These are phyloP conservation scores for Schizothecium vesticola DNA, from an alignment of 495 filamentous ascomycete genomes.

Conservation along the genomic window DNA sequence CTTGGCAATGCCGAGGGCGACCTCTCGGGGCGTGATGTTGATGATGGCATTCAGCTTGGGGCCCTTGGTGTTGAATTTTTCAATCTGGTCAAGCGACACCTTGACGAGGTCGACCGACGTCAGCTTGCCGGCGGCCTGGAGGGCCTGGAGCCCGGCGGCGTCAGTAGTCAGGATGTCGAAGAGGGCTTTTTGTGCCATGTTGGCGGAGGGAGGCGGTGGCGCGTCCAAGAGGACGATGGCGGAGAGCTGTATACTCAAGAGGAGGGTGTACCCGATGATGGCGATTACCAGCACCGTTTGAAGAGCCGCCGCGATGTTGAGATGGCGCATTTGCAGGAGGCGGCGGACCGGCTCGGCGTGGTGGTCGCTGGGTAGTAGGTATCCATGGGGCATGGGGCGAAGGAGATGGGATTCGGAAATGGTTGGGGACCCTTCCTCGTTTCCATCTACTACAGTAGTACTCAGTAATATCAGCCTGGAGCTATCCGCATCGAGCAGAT, in stretches of 20 bases:
- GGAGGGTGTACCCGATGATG: neutral
- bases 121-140: neutral
- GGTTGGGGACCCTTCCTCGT: too few relatives aligned
- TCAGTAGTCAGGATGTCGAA: neutral
- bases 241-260: neutral
- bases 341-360: too few relatives aligned
- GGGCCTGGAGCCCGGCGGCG: neutral
- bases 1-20: neutral
- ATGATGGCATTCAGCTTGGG: constrained; percentile 5
- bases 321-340: too few relatives aligned
- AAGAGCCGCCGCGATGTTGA: neutral
- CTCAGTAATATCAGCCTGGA: too few relatives aligned
- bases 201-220: neutral
- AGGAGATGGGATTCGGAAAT: too few relatives aligned
- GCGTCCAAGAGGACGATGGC: too few relatives aligned
- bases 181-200: neutral
- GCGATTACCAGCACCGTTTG: neutral
- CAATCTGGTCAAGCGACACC: neutral
- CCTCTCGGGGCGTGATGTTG: neutral
- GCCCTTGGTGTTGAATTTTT: neutral
- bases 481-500: too few relatives aligned
- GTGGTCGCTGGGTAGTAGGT: too few relatives aligned
- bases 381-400: too few relatives aligned
- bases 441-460: too few relatives aligned
- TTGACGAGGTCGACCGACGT: constrained; percentile 1